A percentile compares a stretch with the other conserved stretches of the same genome.
phyloP scores from a whole-genome alignment of 2,329 filamentous ascomycete genomes.

The Cercospora brassicicola region DNA sequence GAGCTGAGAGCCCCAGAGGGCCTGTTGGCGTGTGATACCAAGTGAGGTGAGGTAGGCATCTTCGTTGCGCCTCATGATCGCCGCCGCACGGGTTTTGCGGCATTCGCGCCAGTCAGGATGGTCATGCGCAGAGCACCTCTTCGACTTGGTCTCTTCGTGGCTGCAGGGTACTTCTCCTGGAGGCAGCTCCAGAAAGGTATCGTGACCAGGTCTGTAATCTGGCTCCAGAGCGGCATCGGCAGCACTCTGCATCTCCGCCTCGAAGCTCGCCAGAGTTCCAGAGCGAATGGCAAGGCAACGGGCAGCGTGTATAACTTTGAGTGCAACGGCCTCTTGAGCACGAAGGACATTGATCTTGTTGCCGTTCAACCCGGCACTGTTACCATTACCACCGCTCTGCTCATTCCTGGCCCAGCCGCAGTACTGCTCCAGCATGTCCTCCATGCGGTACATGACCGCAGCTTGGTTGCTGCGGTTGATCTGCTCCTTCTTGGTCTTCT shows the following conservation, averaged over 20 bases:
- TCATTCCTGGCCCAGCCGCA: constrained; percentile 18
- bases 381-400: constrained; percentile 27
- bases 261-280: constrained; percentile 10
- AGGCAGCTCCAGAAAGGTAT: constrained; percentile 14
- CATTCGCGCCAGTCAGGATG: constrained; percentile 23
- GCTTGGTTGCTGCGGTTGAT: constrained; percentile 18
- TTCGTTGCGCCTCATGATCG: constrained; percentile 8
- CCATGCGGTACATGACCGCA: constrained; percentile 16
- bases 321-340: constrained; percentile 2
- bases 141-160: constrained; percentile 15
- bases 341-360: constrained; percentile 25
- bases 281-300: constrained; percentile 3
- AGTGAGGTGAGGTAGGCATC: not conserved
- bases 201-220: not conserved
- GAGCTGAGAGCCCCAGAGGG: not conserved
- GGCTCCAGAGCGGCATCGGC: constrained; percentile 8
- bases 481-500: constrained; percentile 29
- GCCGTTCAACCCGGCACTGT: constrained; percentile 21
- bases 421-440: constrained; percentile 19
- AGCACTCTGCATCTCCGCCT: constrained; percentile 3
- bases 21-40: constrained; percentile 12
- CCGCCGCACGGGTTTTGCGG: not conserved
- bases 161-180: not conserved
- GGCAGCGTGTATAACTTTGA: constrained; percentile 10
- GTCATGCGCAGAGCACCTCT: constrained; percentile 17